phyloP scores from a whole-genome alignment of 345 rosid genomes.

The Lepidium sativum region DNA sequence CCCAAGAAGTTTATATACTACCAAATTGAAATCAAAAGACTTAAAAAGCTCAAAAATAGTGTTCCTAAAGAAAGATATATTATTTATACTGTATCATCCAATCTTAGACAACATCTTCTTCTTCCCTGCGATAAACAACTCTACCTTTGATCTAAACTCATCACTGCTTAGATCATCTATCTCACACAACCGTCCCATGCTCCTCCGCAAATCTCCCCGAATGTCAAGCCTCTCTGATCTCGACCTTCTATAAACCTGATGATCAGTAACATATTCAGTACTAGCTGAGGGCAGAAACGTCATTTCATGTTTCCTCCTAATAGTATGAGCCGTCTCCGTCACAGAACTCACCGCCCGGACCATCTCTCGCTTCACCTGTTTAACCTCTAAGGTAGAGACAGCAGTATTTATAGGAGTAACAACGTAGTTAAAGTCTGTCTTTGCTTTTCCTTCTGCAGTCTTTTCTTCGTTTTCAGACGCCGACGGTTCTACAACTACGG shows the following conservation, averaged over 20 bases:
- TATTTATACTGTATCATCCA: conserved; percentile 15
- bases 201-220: not conserved
- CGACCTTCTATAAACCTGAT: conserved; percentile 25
- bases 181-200: conserved; percentile 16
- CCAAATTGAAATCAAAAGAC: too few species aligned
- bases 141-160: conserved; percentile 46
- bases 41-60: not conserved
- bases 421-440: not conserved
- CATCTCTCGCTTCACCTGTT: conserved; percentile 15
- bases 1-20: not conserved
- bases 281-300: conserved; percentile 19
- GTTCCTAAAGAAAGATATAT: not conserved
- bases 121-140: conserved; percentile 40
- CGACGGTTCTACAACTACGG: not conserved
- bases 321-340: not conserved
- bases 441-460: not conserved
- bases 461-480: not conserved
- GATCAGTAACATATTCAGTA: not conserved
- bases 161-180: conserved; percentile 54
- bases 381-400: not conserved
- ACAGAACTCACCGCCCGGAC: conserved; percentile 11
- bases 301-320: conserved; percentile 7
- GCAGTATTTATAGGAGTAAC: not conserved
- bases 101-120: conserved; percentile 37
- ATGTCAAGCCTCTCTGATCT: conserved; percentile 24